phyloP scores from a whole-genome alignment of 768 basidiomycete species.

The Chalciporus chontae region DNA sequence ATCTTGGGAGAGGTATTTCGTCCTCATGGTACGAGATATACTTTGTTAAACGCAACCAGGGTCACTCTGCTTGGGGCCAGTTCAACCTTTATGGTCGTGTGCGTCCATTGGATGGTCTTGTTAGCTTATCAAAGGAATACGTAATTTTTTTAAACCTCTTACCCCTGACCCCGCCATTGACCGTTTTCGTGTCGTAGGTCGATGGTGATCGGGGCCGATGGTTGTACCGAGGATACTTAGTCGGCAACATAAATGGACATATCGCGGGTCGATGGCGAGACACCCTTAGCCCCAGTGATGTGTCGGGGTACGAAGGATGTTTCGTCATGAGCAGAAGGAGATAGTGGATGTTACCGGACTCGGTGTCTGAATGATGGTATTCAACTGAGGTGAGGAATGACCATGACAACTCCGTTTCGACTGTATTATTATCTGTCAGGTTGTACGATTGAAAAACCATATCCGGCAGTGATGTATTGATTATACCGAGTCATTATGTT shows the following conservation, averaged over 20 bases:
- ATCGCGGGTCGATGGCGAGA: conserved; percentile 88
- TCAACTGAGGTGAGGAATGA: neutral
- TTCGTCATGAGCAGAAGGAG: conserved; percentile 70
- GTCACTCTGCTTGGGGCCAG: conserved; percentile 90
- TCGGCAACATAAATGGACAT: conserved; percentile 65
- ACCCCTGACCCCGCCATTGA: neutral
- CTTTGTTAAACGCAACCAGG: conserved; percentile 40
- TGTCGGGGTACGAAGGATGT: conserved; percentile 81
- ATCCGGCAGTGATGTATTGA: neutral
- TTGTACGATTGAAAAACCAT: neutral
- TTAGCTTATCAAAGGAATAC: conserved; percentile 83
- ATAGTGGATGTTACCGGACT: conserved; percentile 25
- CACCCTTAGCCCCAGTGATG: conserved; percentile 59
- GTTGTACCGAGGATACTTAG: conserved; percentile 82
- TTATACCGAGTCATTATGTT: neutral
- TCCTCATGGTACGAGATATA: neutral
- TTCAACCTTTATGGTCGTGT: conserved; percentile 78
- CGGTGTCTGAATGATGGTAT: neutral
- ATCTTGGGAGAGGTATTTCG: conserved; percentile 65
- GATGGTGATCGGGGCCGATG: conserved; percentile 75
- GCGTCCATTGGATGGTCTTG: conserved; percentile 76
- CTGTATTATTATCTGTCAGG: neutral
- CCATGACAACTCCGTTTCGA: neutral
- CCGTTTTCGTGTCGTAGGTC: conserved; percentile 37
- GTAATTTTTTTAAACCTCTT: conserved; percentile 35